Evolutionary conservation across 2,329 filamentous ascomycete species (phyloP).

Genomic region (Paraphaeosphaeria minitans): DNA sequence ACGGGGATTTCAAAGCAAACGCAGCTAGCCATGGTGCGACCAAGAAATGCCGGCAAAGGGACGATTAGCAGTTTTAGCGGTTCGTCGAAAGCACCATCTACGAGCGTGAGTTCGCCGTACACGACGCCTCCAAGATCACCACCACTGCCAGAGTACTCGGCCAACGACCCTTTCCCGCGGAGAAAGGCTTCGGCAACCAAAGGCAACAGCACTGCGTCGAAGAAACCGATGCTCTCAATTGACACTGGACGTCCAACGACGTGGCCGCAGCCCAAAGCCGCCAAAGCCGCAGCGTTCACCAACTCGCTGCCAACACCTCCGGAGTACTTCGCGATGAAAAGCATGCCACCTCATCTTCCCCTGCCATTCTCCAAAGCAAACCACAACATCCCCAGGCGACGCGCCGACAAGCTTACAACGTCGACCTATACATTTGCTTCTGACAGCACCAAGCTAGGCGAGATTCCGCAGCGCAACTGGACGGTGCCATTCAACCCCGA

Average conservation of each 20-base stretch:
- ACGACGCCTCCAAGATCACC: constrained; percentile 24
- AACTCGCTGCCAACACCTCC: constrained; percentile 9
- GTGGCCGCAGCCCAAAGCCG: constrained; percentile 28
- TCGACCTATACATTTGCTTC: constrained; percentile 52
- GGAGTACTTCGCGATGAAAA: constrained; percentile 14
- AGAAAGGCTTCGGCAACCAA: constrained; percentile 11
- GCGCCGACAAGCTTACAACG: constrained; percentile 42
- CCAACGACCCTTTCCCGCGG: constrained; percentile 20
- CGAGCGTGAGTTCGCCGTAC: constrained; percentile 26
- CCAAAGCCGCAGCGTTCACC: constrained; percentile 15
- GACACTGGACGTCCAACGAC: constrained; percentile 29
- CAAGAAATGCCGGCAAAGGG: constrained; percentile 35
- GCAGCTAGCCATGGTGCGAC: constrained; percentile 46
- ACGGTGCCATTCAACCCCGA: constrained; percentile 50
- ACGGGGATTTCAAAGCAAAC: constrained; percentile 35
- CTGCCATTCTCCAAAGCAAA: constrained; percentile 19
- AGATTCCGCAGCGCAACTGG: constrained; percentile 55
- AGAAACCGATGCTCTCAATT: constrained; percentile 30
- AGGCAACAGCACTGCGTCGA: constrained; percentile 5
- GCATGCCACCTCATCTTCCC: constrained; percentile 21
- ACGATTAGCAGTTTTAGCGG: constrained; percentile 24
- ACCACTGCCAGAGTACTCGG: constrained; percentile 22
- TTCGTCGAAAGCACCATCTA: constrained; percentile 28
- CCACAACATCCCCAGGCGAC: constrained; percentile 27
- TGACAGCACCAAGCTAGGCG: constrained; percentile 55